Conservation (phyloP, 805 yeast genomes). For the Candida easanensis region DNA sequence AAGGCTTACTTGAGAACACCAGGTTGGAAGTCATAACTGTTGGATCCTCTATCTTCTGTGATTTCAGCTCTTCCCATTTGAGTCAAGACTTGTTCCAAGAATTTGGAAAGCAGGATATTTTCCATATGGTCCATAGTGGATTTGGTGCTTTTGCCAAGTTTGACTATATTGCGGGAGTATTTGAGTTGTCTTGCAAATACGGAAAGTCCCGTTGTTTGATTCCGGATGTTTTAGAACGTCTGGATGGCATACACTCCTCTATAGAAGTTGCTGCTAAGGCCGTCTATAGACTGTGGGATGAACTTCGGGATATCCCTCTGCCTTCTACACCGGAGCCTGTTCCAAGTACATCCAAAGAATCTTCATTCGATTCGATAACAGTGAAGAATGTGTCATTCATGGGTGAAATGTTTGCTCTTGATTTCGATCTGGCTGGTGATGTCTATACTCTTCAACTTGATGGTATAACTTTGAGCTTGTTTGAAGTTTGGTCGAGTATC, state of each 20-base stretch:
- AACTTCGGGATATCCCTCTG: background rate
- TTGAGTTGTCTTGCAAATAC: conserved; percentile 1
- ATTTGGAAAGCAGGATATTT: background rate
- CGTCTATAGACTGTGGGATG: background rate
- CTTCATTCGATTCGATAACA: background rate
- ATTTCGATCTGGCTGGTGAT: conserved; percentile 2
- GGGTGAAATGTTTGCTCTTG: conserved; percentile 7
- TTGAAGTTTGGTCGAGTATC: conserved; percentile 9
- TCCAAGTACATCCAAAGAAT: background rate
- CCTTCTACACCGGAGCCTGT: too few species aligned
- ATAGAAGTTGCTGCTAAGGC: conserved; percentile 1
- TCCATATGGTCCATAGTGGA: conserved; percentile 2
- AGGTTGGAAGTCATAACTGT: conserved; percentile 5
- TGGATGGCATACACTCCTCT: conserved; percentile 1
- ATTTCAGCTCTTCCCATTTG: conserved; percentile 1
- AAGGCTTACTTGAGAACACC: conserved; percentile 7
- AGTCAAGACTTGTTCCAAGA: background rate
- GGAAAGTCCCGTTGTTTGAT: conserved; percentile 2
- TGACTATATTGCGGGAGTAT: conserved; percentile 1
- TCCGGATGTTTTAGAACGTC: conserved; percentile 6
- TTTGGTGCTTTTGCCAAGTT: conserved; percentile 4
- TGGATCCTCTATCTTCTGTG: background rate
- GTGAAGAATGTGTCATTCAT: conserved; percentile 9
- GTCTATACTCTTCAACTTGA: conserved; percentile 11
- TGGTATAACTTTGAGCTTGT: conserved; percentile 9